Evolutionary conservation across 2,329 filamentous ascomycete genomes (phyloP).

Genomic region (Aureobasidium sp.): DNA sequence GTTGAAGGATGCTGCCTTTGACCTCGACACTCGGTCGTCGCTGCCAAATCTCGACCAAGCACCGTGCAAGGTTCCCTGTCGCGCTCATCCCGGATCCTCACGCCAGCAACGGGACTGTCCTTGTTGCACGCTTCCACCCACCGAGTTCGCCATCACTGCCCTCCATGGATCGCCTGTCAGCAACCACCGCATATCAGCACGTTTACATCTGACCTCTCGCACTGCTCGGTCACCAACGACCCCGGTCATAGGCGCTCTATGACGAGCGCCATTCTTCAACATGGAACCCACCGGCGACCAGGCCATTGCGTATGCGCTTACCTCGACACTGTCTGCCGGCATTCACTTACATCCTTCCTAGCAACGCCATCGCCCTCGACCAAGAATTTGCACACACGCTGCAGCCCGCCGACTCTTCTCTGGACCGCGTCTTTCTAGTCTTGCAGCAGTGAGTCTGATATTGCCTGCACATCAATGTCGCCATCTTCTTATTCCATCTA

Average conservation of each 20-base stretch:
- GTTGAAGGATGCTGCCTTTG: background rate
- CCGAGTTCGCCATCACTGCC: conserved; percentile 18
- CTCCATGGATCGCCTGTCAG: conserved; percentile 49
- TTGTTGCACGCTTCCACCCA: conserved; percentile 15
- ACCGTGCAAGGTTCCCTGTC: background rate
- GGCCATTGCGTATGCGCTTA: background rate
- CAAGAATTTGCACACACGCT: conserved; percentile 43
- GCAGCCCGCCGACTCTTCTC: conserved; percentile 43
- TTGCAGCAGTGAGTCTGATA: conserved; percentile 14
- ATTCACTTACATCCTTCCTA: conserved; percentile 16
- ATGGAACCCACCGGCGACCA: conserved; percentile 14
- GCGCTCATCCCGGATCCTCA: background rate
- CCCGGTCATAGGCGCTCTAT: conserved; percentile 17
- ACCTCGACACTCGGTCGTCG: background rate
- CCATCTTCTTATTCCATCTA: background rate
- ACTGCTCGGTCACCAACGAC: conserved; percentile 27
- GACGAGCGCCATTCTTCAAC: conserved; percentile 13
- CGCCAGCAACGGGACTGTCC: conserved; percentile 13
- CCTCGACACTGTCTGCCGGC: background rate
- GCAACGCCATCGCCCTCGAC: conserved; percentile 42
- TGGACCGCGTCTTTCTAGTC: conserved; percentile 42
- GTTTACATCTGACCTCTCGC: conserved; percentile 51
- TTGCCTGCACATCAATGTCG: background rate
- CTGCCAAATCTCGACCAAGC: background rate
- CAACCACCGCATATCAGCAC: conserved; percentile 40